These are phyloP conservation scores for Trypanosomatidae sp. DNA, from an alignment of 208 protist species.

Conservation along the genomic window DNA sequence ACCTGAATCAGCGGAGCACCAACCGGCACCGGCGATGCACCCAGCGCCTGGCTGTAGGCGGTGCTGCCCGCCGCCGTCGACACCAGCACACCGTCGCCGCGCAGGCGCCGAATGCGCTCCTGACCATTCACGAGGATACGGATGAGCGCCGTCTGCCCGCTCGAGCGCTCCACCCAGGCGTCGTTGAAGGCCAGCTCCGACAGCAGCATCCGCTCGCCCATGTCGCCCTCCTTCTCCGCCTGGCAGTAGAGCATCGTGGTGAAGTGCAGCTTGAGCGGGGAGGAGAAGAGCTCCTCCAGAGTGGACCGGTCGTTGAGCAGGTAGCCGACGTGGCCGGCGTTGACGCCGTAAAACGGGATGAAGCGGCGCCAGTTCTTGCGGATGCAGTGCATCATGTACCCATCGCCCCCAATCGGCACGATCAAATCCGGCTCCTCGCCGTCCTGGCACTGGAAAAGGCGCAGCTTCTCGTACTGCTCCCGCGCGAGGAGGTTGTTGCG, in stretches of 20 bases:
- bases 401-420: slow-evolving; percentile 90
- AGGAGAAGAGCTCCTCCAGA: slow-evolving; percentile 81
- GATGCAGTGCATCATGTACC: slow-evolving; percentile 94
- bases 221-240: slow-evolving; percentile 71
- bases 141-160: slow-evolving; percentile 89
- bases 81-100: slow-evolving; percentile 86
- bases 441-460: slow-evolving; percentile 54
- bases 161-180: slow-evolving; percentile 90
- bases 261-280: slow-evolving; percentile 84
- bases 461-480: slow-evolving; percentile 83
- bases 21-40: slow-evolving; percentile 87
- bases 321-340: slow-evolving; percentile 89
- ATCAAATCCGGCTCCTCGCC: slow-evolving; percentile 87
- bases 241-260: slow-evolving; percentile 90
- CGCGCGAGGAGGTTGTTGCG: slow-evolving; percentile 79
- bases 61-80: slow-evolving; percentile 89
- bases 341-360: slow-evolving; percentile 91
- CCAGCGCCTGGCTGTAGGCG: slow-evolving; percentile 85
- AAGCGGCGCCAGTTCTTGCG: slow-evolving; percentile 89
- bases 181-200: slow-evolving; percentile 92
- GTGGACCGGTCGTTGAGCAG: slow-evolving; percentile 83
- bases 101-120: slow-evolving; percentile 77
- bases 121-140: slow-evolving; percentile 88
- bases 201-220: slow-evolving; percentile 64
- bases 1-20: slow-evolving; percentile 86